Conservation (phyloP, 768 basidiomycete species). For the Amanita rubescens region DNA sequence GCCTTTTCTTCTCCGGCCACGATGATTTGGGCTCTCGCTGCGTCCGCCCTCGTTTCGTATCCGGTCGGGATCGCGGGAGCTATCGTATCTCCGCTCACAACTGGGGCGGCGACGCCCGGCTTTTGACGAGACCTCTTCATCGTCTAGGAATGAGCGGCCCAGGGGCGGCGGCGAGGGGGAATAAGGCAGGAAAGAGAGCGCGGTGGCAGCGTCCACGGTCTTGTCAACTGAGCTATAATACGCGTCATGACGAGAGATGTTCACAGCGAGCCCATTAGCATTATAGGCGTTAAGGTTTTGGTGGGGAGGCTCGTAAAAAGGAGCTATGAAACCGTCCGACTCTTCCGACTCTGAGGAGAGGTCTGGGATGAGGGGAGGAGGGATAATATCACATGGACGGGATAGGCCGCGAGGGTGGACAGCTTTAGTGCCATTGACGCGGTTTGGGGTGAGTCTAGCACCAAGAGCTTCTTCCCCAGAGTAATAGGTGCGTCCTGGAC, state of each 20-base stretch:
- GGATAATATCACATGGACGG: constrained; percentile 12
- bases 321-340: constrained; percentile 43
- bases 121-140: constrained; percentile 10
- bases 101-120: constrained; percentile 16
- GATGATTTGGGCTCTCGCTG: constrained; percentile 8
- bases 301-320: constrained; percentile 23
- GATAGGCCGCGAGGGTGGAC: constrained; percentile 39
- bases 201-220: constrained; percentile 11
- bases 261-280: constrained; percentile 21
- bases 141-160: constrained; percentile 9
- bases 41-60: constrained; percentile 23
- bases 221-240: constrained; percentile 9
- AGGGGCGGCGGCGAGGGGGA: constrained; percentile 23
- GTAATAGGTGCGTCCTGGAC: constrained; percentile 62
- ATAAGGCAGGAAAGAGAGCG: constrained; percentile 32
- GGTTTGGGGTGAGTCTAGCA: constrained; percentile 8
- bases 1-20: constrained; percentile 5
- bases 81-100: constrained; percentile 22
- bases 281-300: constrained; percentile 10
- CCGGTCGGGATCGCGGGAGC: constrained; percentile 30
- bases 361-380: constrained; percentile 52
- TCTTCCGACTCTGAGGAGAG: constrained; percentile 60
- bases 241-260: constrained; percentile 10
- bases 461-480: constrained; percentile 30
- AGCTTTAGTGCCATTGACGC: constrained; percentile 25